These are phyloP conservation scores for Fraxinus americana DNA, from an alignment of 257 asterid genomes.

Conservation along the genomic window DNA sequence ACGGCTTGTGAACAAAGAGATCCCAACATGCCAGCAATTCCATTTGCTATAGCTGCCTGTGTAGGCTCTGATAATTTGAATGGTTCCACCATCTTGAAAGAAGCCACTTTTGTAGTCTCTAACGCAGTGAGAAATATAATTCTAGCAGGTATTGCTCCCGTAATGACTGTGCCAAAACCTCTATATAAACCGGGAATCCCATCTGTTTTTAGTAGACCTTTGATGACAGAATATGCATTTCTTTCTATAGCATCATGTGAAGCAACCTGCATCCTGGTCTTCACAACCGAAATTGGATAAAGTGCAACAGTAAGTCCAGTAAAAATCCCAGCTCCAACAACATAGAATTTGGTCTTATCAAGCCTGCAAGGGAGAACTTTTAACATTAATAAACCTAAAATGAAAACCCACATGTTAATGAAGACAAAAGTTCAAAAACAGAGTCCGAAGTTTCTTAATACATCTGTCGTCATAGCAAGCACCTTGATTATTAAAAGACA, in stretches of 20 bases:
- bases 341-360: conserved; percentile 75
- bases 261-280: conserved; percentile 88
- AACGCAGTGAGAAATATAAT: conserved; percentile 84
- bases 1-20: conserved; percentile 84
- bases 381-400: conserved; percentile 18
- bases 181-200: conserved; percentile 84
- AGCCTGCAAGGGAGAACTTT: conserved; percentile 55
- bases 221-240: conserved; percentile 71
- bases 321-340: conserved; percentile 91
- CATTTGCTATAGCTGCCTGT: conserved; percentile 91
- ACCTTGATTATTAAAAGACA: conserved; percentile 1
- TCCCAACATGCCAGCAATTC: conserved; percentile 87
- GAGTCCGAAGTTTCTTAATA: not conserved
- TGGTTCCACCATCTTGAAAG: conserved; percentile 72
- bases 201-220: conserved; percentile 67
- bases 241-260: conserved; percentile 56
- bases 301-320: conserved; percentile 81
- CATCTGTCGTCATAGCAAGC: not conserved
- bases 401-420: not conserved
- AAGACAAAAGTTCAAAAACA: too few species aligned
- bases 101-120: conserved; percentile 81
- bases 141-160: conserved; percentile 93
- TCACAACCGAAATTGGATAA: conserved; percentile 88
- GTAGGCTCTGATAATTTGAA: conserved; percentile 78
- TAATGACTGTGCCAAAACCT: conserved; percentile 86